Evolutionary conservation across 108 stramenopile genomes (phyloP).

Genomic region (Fistulifera pelliculosa): DNA sequence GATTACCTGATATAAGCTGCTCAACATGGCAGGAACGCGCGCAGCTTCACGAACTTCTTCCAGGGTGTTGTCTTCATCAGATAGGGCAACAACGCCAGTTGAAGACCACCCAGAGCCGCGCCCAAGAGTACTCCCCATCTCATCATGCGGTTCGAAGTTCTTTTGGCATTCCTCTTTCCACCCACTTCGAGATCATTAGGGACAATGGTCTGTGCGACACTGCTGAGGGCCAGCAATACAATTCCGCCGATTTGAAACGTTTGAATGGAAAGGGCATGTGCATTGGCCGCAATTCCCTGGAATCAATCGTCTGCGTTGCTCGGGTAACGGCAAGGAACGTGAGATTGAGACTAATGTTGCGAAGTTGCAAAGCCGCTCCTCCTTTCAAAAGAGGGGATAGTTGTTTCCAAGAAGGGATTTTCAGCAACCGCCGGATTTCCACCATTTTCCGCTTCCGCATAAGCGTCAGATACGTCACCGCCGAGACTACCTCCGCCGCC

Average conservation of each 20-base stretch:
- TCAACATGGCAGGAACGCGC: conserved; percentile 62
- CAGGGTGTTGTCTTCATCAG: conserved; percentile 71
- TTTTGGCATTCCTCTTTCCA: conserved; percentile 49
- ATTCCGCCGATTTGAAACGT: conserved; percentile 83
- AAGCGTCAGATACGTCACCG: conserved; percentile 42
- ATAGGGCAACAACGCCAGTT: conserved; percentile 61
- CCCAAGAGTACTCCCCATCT: conserved; percentile 78
- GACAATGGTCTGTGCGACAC: conserved; percentile 75
- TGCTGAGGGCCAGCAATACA: conserved; percentile 68
- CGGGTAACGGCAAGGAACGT: conserved; percentile 76
- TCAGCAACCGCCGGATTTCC: conserved; percentile 42
- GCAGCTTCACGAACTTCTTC: conserved; percentile 80
- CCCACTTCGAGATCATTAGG: conserved; percentile 72
- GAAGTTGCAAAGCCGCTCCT: conserved; percentile 69
- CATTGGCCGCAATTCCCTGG: conserved; percentile 77
- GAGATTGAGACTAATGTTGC: conserved; percentile 76
- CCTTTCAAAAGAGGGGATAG: conserved; percentile 67
- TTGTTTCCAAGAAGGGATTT: conserved; percentile 45
- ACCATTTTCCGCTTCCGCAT: conserved; percentile 50
- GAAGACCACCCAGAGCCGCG: conserved; percentile 46
- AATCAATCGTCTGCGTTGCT: conserved; percentile 74
- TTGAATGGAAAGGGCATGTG: conserved; percentile 81
- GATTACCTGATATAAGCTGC: conserved; percentile 70
- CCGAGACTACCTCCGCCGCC: conserved; percentile 62
- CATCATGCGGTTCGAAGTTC: conserved; percentile 70